Evolutionary conservation across 345 rosid genomes (phyloP).

Genomic region (Salix purpurea): DNA sequence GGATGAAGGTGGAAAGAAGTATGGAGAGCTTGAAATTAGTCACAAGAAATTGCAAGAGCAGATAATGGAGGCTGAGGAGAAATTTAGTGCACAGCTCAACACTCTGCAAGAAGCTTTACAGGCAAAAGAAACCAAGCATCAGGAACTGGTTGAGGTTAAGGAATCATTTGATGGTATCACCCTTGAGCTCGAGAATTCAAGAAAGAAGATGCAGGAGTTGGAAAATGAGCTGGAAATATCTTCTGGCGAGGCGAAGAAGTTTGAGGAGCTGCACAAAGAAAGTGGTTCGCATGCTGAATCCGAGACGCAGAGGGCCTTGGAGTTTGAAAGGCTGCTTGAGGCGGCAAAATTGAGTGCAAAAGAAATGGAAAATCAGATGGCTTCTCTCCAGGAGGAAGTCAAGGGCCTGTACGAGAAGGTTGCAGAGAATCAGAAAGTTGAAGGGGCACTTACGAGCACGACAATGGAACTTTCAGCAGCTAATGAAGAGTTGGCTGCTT

Average conservation of each 20-base stretch:
- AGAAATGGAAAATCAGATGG: constrained; percentile 62
- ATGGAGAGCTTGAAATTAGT: constrained; percentile 54
- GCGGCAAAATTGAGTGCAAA: constrained; percentile 49
- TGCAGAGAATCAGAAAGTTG: constrained; percentile 62
- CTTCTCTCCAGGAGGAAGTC: constrained; percentile 60
- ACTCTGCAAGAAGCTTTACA: constrained; percentile 58
- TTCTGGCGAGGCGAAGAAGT: constrained; percentile 56
- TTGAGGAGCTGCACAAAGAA: constrained; percentile 75
- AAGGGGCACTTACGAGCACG: constrained; percentile 64
- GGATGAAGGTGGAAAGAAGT: constrained; percentile 53
- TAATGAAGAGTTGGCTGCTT: constrained; percentile 58
- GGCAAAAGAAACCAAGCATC: constrained; percentile 64
- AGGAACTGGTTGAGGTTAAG: constrained; percentile 67
- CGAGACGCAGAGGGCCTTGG: constrained; percentile 64
- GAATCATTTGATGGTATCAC: constrained; percentile 66
- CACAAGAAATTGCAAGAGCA: constrained; percentile 67
- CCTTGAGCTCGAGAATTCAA: constrained; percentile 59
- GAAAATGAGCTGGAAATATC: constrained; percentile 60
- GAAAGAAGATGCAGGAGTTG: constrained; percentile 60
- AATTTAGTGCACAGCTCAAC: constrained; percentile 49
- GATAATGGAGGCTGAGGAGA: constrained; percentile 61
- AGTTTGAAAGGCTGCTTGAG: constrained; percentile 69
- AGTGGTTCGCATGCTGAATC: constrained; percentile 76
- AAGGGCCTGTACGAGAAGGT: constrained; percentile 56
- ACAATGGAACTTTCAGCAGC: constrained; percentile 51